Base-by-base conservation (phyloP, 2,329 filamentous ascomycete genomes). In the Claviceps humidiphila region DNA sequence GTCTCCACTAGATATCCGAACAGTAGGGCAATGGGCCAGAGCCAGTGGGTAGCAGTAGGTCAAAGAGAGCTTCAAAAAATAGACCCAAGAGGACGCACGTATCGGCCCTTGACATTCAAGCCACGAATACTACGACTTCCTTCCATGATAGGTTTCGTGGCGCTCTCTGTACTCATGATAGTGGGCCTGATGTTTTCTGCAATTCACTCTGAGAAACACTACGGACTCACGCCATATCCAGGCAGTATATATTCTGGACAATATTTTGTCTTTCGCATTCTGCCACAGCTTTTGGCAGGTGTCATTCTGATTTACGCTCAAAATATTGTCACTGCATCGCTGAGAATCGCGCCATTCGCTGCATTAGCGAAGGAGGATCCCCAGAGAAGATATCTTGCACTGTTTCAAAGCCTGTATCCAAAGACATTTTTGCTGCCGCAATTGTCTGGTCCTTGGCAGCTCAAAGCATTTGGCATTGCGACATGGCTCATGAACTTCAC, bases 261-360 rank as follows among this genome's bases (percentile, higher is more conserved):
- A 57, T 95, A 94, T 67, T 95, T 96, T 64, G 68, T 94, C 47
- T 93, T 95, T 65, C 80, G 89, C 55, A 87, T 95, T 57, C 70
- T 96, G 1, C 90, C 91, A 2, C 88, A 89, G 53, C 71, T 95
- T 0, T 63, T 94, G 14, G 87, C 83, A 0, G 81, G 81, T 20
- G 58, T 84, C 13, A 69, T 95, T 39, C 74, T 93, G 46, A 65
- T 96, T 6, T 95, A 87, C 74, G 76, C 87, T 1, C 84, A 95
- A 60, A 79, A 82, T 58, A 73, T 95, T 41, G 78, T 89, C 58
- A 75, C 77, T 1, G 81, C 89, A 3, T 77, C 89, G n/a, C 81
- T 85, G 57, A 82, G 91, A 53, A 78, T 87, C 13, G 72, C 86
- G 41, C 90, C 90, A 0, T 94, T 94, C 64, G 77, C 81, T 22